phyloP scores from a whole-genome alignment of 331 rosid genomes.

The Rosa hybrid region DNA sequence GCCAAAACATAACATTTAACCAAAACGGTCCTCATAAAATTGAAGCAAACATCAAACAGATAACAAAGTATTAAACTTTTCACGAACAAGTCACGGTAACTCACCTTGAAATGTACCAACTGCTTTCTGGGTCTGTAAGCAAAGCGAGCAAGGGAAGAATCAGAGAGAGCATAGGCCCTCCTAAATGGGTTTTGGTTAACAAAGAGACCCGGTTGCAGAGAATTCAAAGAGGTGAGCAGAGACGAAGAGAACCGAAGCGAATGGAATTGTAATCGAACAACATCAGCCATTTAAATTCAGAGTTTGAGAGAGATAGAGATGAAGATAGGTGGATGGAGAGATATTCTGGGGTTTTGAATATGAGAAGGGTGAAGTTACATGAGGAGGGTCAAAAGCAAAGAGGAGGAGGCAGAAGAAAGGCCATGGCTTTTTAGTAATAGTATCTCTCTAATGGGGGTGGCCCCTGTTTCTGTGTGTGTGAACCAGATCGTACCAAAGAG shows the following conservation, averaged over 20 bases:
- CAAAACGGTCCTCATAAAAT: constrained; percentile 8
- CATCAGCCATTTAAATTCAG: constrained; percentile 69
- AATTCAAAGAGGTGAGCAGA: constrained; percentile 36
- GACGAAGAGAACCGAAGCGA: constrained; percentile 52
- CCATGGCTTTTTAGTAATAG: constrained; percentile 19
- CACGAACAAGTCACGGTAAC: background rate
- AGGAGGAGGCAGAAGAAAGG: constrained; percentile 16
- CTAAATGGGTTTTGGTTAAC: constrained; percentile 28
- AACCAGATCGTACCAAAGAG: constrained; percentile 24
- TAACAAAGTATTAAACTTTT: background rate
- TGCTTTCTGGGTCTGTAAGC: constrained; percentile 59
- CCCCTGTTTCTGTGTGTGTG: constrained; percentile 9
- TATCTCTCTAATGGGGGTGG: background rate
- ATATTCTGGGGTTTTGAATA: background rate
- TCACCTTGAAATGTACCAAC: constrained; percentile 64
- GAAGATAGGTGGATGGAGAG: background rate
- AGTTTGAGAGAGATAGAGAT: background rate
- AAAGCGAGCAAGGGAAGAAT: constrained; percentile 37
- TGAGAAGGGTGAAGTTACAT: background rate
- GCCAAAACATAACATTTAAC: background rate
- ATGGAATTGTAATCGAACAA: constrained; percentile 53
- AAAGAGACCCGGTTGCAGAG: constrained; percentile 42
- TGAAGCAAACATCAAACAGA: background rate
- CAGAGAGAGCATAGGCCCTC: constrained; percentile 39
- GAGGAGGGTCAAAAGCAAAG: constrained; percentile 12